Conservation (phyloP, 2,329 filamentous ascomycete species). For the Cryphonectria japonica region DNA sequence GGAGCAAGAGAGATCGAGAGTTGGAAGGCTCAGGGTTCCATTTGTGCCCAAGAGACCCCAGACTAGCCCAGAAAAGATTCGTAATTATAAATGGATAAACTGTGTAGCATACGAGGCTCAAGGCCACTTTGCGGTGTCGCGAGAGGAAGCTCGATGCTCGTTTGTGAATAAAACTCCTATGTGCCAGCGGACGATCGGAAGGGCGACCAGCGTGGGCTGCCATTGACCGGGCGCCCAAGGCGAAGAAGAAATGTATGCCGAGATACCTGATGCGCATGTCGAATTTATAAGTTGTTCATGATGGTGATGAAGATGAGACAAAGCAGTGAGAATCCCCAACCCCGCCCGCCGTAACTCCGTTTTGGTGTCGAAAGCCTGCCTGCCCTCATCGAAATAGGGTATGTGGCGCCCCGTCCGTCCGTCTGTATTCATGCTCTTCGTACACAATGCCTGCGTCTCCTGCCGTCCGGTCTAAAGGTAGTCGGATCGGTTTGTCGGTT, state of each 20-base stretch:
- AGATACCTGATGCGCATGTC: conserved; percentile 23
- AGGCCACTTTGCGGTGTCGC: neutral
- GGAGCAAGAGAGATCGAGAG: neutral
- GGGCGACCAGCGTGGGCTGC: conserved; percentile 5
- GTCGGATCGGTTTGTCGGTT: conserved; percentile 20
- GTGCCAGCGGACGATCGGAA: neutral
- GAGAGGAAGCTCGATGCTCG: neutral
- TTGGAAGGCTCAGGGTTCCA: neutral
- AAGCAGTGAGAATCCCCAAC: conserved; percentile 24
- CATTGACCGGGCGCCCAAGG: neutral
- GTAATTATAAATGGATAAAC: neutral
- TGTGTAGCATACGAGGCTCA: neutral
- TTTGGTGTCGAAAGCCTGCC: conserved; percentile 23
- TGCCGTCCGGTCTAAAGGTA: conserved; percentile 20
- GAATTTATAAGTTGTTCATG: conserved; percentile 25
- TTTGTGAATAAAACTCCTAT: neutral
- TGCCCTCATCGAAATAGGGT: conserved; percentile 25
- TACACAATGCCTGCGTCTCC: conserved; percentile 30
- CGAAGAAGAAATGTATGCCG: neutral
- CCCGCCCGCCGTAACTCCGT: conserved; percentile 27
- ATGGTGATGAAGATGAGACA: conserved; percentile 24
- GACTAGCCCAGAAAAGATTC: neutral
- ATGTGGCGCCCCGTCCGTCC: conserved; percentile 26
- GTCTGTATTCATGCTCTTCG: conserved; percentile 30
- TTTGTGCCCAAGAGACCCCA: neutral